These are phyloP conservation scores for Polytrichum commune DNA, from an alignment of 225 moss, liverwort and hornwort species.

Conservation along the genomic window DNA sequence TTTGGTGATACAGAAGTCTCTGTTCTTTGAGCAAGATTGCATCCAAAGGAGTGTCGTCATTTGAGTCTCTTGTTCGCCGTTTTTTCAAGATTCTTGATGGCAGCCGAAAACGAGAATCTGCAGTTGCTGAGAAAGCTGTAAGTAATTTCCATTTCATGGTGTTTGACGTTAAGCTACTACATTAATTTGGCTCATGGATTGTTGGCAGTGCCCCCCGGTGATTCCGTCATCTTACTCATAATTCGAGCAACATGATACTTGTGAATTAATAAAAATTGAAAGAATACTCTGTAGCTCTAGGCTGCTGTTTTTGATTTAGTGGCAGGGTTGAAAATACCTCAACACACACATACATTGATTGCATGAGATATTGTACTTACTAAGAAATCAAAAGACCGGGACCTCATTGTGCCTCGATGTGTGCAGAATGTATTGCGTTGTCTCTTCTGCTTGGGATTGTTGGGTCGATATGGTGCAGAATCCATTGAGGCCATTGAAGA, in stretches of 20 bases:
- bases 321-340: too few relatives aligned
- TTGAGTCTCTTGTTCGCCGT: slow-evolving; percentile 78
- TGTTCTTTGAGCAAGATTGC: slow-evolving; percentile 88
- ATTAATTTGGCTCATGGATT: too few relatives aligned
- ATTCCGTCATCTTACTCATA: too few relatives aligned
- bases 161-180: too few relatives aligned
- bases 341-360: too few relatives aligned
- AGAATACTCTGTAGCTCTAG: too few relatives aligned
- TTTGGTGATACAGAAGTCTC: slow-evolving; percentile 59
- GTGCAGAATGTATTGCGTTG: slow-evolving; percentile 76
- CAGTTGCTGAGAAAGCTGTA: slow-evolving; percentile 68
- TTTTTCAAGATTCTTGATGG: slow-evolving; percentile 71
- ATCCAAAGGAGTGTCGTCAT: slow-evolving; percentile 69
- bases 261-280: too few relatives aligned
- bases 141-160: slow-evolving; percentile 8
- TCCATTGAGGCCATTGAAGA: slow-evolving; percentile 65
- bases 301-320: too few relatives aligned
- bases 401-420: slow-evolving; percentile 4
- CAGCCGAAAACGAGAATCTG: slow-evolving; percentile 46
- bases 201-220: too few relatives aligned
- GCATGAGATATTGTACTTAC: too few relatives aligned
- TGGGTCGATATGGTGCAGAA: slow-evolving; percentile 84
- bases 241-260: too few relatives aligned
- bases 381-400: too few relatives aligned
- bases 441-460: slow-evolving; percentile 80